These are phyloP conservation scores for Bimuria novae-zelandiae DNA, from an alignment of 2,329 filamentous ascomycete species.

Conservation along the genomic window DNA sequence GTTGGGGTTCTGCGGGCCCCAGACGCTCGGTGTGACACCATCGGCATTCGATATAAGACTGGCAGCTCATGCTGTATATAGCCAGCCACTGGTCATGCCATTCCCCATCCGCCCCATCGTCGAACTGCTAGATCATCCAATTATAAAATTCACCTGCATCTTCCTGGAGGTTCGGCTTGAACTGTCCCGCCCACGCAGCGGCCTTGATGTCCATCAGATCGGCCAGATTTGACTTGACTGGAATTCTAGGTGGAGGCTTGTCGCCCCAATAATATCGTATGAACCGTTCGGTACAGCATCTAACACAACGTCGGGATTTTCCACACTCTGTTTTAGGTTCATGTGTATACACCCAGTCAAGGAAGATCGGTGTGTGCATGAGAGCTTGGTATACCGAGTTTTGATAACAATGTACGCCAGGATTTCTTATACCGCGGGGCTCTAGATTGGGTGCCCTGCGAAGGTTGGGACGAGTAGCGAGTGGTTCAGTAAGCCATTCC, in stretches of 20 bases:
- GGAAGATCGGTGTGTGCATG: neutral
- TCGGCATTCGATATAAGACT: neutral
- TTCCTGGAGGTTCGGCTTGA: neutral
- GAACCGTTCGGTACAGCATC: neutral
- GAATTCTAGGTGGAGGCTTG: neutral
- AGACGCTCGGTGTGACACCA: neutral
- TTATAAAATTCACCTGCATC: neutral
- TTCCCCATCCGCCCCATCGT: neutral
- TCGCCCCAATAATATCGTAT: neutral
- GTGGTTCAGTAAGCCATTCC: neutral
- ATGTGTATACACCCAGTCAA: neutral
- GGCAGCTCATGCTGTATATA: neutral
- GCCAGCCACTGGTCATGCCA: neutral
- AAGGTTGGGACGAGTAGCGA: neutral
- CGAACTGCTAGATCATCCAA: neutral
- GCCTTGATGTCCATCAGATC: neutral
- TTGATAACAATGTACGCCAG: neutral
- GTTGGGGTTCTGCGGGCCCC: neutral
- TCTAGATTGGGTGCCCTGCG: neutral
- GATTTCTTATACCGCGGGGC: neutral
- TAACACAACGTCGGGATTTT: neutral
- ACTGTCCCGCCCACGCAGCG: neutral
- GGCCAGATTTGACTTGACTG: neutral
- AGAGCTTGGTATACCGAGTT: neutral
- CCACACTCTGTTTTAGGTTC: neutral